Evolutionary conservation across 495 filamentous ascomycete genomes (phyloP).

Genomic region (Penicillium lagena): DNA sequence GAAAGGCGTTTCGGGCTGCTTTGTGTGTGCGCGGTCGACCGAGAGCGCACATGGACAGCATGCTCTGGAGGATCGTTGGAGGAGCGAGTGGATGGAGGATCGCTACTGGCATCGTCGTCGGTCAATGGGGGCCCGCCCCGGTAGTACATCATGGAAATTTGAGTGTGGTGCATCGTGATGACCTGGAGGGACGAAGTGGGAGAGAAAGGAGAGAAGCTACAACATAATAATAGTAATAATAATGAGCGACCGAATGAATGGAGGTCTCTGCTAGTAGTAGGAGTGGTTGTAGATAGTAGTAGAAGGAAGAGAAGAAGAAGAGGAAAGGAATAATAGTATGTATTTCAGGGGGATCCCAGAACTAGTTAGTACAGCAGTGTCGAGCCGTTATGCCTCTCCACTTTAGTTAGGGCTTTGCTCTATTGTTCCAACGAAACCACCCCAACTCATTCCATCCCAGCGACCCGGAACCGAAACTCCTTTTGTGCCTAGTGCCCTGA

Average conservation of each 20-base stretch:
- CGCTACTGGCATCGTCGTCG: constrained; percentile 13
- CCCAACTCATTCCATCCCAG: not conserved
- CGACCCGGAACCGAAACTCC: constrained; percentile 10
- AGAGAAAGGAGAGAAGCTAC: not conserved
- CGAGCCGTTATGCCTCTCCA: too few species aligned
- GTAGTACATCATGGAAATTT: too few species aligned
- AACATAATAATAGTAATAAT: not conserved
- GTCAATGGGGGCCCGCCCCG: not conserved
- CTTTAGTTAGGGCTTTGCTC: too few species aligned
- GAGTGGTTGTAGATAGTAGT: too few species aligned
- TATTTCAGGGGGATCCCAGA: too few species aligned
- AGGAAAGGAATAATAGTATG: too few species aligned
- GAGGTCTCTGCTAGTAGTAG: not conserved
- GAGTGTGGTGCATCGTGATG: constrained; percentile 3
- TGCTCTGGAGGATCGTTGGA: constrained; percentile 36
- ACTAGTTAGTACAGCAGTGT: too few species aligned
- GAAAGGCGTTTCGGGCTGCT: constrained; percentile 40
- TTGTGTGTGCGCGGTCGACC: constrained; percentile 33
- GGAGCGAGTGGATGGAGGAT: constrained; percentile 29
- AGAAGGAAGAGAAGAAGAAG: too few species aligned
- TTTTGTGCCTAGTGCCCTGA: constrained; percentile 2
- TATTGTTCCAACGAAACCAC: too few species aligned
- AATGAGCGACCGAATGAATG: constrained; percentile 1
- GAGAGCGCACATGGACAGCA: constrained; percentile 33
- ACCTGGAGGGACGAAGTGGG: not conserved